A percentile compares a stretch with the other conserved stretches of the same genome.
Conservation (phyloP, 257 asterid genomes). For the Cynanchum wilfordii region DNA sequence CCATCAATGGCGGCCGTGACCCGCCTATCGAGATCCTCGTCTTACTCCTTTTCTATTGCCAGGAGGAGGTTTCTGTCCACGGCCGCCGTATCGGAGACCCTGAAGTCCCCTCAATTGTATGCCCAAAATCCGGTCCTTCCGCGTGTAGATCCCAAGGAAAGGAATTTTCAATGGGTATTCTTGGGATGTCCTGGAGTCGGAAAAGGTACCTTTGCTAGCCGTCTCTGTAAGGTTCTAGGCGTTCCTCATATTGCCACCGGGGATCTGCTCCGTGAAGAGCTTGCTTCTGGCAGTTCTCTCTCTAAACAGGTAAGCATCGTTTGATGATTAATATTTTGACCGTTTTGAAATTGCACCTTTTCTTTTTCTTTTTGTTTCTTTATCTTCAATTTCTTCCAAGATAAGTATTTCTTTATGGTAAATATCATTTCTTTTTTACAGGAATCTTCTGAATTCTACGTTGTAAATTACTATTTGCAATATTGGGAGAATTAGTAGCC, state of each 20-base stretch:
- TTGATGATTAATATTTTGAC: not conserved
- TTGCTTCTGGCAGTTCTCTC: conserved; percentile 56
- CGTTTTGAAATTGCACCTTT: not conserved
- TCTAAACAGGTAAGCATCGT: conserved; percentile 52
- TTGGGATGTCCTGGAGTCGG: conserved; percentile 98
- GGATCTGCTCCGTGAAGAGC: conserved; percentile 97
- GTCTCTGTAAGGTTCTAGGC: conserved; percentile 71
- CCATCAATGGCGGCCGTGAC: conserved; percentile 71
- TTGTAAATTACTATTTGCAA: not conserved
- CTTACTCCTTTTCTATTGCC: conserved; percentile 25
- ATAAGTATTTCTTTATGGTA: too few relatives aligned
- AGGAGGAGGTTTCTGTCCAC: conserved; percentile 50
- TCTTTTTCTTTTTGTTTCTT: not conserved
- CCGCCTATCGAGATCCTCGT: conserved; percentile 64
- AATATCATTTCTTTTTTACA: not conserved
- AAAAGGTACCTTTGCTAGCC: conserved; percentile 94
- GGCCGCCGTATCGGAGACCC: conserved; percentile 36
- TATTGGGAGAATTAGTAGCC: not conserved
- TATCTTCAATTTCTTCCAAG: not conserved
- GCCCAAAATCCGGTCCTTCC: conserved; percentile 16
- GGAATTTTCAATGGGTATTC: conserved; percentile 84
- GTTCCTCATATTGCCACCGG: conserved; percentile 99
- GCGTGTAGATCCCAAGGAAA: conserved; percentile 50
- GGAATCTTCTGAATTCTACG: not conserved
- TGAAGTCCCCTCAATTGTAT: conserved; percentile 31